Conservation (phyloP, 768 basidiomycete genomes). For the Dioszegia hungarica region DNA sequence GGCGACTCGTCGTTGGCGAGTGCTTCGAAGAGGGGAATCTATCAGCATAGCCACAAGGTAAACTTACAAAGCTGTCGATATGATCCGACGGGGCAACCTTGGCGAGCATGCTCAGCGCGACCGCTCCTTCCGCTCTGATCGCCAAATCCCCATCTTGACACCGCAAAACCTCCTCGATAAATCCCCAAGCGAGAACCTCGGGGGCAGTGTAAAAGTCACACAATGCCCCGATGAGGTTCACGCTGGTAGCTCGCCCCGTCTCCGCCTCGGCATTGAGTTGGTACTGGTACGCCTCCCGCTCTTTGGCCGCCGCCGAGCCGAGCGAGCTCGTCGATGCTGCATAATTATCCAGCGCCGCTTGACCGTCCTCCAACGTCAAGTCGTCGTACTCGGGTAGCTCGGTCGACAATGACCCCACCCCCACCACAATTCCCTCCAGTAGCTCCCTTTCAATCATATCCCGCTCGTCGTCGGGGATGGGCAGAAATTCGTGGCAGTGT, state of each 20-base stretch:
- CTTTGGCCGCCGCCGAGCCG: neutral
- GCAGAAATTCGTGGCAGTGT: conserved; percentile 41
- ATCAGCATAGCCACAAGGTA: neutral
- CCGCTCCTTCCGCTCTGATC: conserved; percentile 60
- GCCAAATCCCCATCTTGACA: conserved; percentile 61
- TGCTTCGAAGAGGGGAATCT: conserved; percentile 76
- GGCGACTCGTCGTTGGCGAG: conserved; percentile 66
- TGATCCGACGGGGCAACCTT: conserved; percentile 77
- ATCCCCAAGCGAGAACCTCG: conserved; percentile 34
- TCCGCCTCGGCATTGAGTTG: conserved; percentile 65
- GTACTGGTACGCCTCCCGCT: conserved; percentile 25
- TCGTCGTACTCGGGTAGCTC: conserved; percentile 38
- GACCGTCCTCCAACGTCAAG: conserved; percentile 38
- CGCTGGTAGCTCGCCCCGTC: conserved; percentile 79
- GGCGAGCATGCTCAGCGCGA: conserved; percentile 80
- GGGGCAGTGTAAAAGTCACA: conserved; percentile 54
- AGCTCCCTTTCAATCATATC: conserved; percentile 73
- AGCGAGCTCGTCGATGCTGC: neutral
- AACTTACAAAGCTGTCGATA: conserved; percentile 59
- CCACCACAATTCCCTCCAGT: conserved; percentile 78
- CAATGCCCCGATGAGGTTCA: conserved; percentile 87
- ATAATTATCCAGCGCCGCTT: conserved; percentile 20
- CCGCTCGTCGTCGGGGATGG: conserved; percentile 53
- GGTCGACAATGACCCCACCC: conserved; percentile 70
- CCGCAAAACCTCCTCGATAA: conserved; percentile 52